These are phyloP conservation scores for Mycena alexandri DNA, from an alignment of 768 basidiomycete genomes.

Conservation along the genomic window DNA sequence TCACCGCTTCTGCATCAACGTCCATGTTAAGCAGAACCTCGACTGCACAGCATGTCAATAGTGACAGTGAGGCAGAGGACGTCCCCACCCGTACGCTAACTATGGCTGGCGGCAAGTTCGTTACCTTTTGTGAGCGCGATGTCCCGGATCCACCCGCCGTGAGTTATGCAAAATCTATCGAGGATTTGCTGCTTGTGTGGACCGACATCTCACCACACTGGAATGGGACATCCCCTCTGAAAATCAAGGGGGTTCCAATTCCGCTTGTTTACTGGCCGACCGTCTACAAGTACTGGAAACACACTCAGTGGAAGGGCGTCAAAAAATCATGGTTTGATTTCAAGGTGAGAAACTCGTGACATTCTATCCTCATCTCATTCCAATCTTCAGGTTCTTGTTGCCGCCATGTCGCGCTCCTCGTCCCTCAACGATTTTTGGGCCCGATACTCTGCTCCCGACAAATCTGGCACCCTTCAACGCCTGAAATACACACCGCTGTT, in stretches of 20 bases:
- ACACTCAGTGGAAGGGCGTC: constrained; percentile 41
- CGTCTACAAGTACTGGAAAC: constrained; percentile 40
- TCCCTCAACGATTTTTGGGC: constrained; percentile 15
- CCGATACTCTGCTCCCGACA: not conserved
- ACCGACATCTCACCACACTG: constrained; percentile 42
- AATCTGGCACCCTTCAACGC: not conserved
- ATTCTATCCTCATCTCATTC: not conserved
- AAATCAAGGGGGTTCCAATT: constrained; percentile 40
- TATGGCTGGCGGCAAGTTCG: constrained; percentile 1
- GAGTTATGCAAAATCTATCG: constrained; percentile 40
- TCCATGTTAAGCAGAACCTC: no score
- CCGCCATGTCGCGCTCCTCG: not conserved
- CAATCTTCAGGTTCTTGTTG: not conserved
- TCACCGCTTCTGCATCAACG: no score
- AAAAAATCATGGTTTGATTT: constrained; percentile 44
- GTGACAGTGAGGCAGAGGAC: not conserved
- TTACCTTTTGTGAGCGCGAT: constrained; percentile 35
- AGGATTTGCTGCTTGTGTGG: constrained; percentile 44
- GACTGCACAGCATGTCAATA: no score
- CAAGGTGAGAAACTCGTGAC: constrained; percentile 37
- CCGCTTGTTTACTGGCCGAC: constrained; percentile 41
- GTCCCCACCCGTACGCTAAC: constrained; percentile 8
- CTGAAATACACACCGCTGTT: constrained; percentile 13
- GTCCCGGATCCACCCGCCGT: constrained; percentile 42
- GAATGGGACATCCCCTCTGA: constrained; percentile 38